These are phyloP conservation scores for Ogataea saltuana DNA, from an alignment of 805 yeast species.

Conservation along the genomic window DNA sequence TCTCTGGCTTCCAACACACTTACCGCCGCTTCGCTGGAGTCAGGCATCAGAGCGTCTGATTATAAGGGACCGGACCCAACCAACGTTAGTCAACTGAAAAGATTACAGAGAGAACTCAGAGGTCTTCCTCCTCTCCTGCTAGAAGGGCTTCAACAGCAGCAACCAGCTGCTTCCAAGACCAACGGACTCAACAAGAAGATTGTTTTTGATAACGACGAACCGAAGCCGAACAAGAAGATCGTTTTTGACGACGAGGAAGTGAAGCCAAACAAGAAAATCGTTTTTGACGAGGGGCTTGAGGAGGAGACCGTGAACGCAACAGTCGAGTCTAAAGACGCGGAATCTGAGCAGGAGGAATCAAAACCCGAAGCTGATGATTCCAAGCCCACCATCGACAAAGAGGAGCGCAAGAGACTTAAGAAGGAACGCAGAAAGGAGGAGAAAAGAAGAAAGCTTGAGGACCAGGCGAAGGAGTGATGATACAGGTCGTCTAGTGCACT, in stretches of 20 bases:
- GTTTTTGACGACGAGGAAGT: conserved; percentile 19
- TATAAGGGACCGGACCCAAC: conserved; percentile 33
- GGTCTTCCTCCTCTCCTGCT: conserved; percentile 39
- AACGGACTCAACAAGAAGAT: conserved; percentile 15
- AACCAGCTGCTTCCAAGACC: conserved; percentile 8
- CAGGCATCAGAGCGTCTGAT: conserved; percentile 2
- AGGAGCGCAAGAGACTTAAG: conserved; percentile 31
- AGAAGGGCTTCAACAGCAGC: conserved; percentile 22
- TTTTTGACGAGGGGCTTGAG: conserved; percentile 12
- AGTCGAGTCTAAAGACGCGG: conserved; percentile 8
- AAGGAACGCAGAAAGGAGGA: conserved; percentile 29
- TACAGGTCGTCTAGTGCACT: neutral
- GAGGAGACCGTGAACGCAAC: neutral
- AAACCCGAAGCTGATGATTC: conserved; percentile 2
- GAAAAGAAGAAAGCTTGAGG: conserved; percentile 20
- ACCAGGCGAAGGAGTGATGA: conserved; percentile 3
- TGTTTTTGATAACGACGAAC: conserved; percentile 19
- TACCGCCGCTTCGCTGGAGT: conserved; percentile 12
- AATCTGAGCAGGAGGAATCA: conserved; percentile 7
- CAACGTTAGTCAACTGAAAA: conserved; percentile 35
- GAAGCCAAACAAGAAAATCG: conserved; percentile 14
- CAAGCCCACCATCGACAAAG: conserved; percentile 20
- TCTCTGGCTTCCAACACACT: conserved; percentile 13
- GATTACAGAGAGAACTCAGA: conserved; percentile 39
- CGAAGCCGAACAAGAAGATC: conserved; percentile 22